Conservation (phyloP, 2,329 filamentous ascomycete genomes). For the Pyrenochaeta sp. region DNA sequence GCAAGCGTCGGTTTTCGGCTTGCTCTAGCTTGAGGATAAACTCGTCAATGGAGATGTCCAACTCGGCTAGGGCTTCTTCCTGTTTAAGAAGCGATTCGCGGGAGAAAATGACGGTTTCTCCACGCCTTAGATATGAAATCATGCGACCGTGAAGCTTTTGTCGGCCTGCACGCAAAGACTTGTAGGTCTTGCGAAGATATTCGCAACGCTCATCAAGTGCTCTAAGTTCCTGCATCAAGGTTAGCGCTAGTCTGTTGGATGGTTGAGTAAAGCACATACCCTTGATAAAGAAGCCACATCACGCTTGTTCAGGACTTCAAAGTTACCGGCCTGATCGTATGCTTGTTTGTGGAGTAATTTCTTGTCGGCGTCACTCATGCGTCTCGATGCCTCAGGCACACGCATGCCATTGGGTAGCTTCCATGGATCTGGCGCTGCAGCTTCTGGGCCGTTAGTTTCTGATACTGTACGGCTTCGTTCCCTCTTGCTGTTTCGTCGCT, state of each 20-base stretch:
- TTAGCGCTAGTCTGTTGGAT: slow-evolving; percentile 23
- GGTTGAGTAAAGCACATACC: slow-evolving; percentile 50
- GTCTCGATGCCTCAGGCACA: slow-evolving; percentile 43
- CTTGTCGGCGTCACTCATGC: slow-evolving; percentile 47
- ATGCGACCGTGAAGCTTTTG: slow-evolving; percentile 80
- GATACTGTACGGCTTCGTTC: slow-evolving; percentile 44
- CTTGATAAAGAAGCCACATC: slow-evolving; percentile 64
- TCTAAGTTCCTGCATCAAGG: slow-evolving; percentile 69
- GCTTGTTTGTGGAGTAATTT: slow-evolving; percentile 50
- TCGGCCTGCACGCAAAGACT: slow-evolving; percentile 76
- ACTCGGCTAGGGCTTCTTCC: slow-evolving; percentile 78
- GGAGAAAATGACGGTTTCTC: slow-evolving; percentile 75
- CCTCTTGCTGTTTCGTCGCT: slow-evolving; percentile 42
- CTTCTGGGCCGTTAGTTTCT: slow-evolving; percentile 38
- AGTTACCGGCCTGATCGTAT: slow-evolving; percentile 50
- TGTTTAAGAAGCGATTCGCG: slow-evolving; percentile 80
- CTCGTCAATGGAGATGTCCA: slow-evolving; percentile 81
- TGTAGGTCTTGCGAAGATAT: slow-evolving; percentile 79
- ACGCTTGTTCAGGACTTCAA: slow-evolving; percentile 51
- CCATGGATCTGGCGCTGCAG: slow-evolving; percentile 41
- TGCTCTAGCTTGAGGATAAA: slow-evolving; percentile 83
- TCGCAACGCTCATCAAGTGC: slow-evolving; percentile 80
- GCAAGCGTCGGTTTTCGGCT: slow-evolving; percentile 77
- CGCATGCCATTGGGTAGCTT: slow-evolving; percentile 49
- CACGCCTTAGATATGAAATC: slow-evolving; percentile 77